Conservation (phyloP, 352 stramenopile species). For the Globisporangium takayamanum region DNA sequence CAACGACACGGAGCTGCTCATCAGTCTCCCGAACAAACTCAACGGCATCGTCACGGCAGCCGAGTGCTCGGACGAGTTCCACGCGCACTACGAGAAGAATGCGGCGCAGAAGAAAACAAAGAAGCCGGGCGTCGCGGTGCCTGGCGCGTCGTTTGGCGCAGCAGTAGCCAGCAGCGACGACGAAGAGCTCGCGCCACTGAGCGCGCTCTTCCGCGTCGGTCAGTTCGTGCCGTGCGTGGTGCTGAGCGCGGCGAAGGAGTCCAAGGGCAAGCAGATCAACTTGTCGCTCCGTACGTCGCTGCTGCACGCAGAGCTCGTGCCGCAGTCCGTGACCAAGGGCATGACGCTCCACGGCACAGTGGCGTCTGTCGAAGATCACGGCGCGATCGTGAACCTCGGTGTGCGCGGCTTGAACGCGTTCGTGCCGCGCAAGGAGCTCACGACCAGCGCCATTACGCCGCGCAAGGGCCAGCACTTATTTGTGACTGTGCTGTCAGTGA, state of each 20-base stretch:
- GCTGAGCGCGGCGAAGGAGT: slow-evolving; percentile 60
- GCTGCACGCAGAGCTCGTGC: slow-evolving; percentile 76
- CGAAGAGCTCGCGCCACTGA: slow-evolving; percentile 38
- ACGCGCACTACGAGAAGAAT: slow-evolving; percentile 21
- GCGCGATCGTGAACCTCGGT: slow-evolving; percentile 89
- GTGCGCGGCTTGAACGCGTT: slow-evolving; percentile 74
- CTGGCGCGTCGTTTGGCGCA: slow-evolving; percentile 4
- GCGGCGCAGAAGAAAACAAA: slow-evolving; percentile 25
- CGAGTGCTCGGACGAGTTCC: slow-evolving; percentile 81
- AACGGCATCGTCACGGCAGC: slow-evolving; percentile 84
- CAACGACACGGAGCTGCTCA: slow-evolving; percentile 69
- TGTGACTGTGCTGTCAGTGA: slow-evolving; percentile 62
- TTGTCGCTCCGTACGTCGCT: slow-evolving; percentile 83
- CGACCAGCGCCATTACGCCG: slow-evolving; percentile 19
- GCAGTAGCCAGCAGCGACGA: slow-evolving; percentile 13
- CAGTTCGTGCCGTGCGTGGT: slow-evolving; percentile 87
- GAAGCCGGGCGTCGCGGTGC: slow-evolving; percentile 8
- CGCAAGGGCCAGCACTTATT: slow-evolving; percentile 64
- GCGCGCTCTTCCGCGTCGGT: slow-evolving; percentile 57
- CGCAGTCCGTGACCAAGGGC: slow-evolving; percentile 56
- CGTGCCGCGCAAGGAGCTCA: slow-evolving; percentile 70
- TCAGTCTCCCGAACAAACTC: slow-evolving; percentile 92
- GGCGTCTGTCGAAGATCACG: slow-evolving; percentile 91
- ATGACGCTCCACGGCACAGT: slow-evolving; percentile 85
- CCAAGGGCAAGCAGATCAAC: slow-evolving; percentile 84